Conservation (phyloP, 371 early-diverging fungal species). For the Thermomucor indicae-seudaticae region DNA sequence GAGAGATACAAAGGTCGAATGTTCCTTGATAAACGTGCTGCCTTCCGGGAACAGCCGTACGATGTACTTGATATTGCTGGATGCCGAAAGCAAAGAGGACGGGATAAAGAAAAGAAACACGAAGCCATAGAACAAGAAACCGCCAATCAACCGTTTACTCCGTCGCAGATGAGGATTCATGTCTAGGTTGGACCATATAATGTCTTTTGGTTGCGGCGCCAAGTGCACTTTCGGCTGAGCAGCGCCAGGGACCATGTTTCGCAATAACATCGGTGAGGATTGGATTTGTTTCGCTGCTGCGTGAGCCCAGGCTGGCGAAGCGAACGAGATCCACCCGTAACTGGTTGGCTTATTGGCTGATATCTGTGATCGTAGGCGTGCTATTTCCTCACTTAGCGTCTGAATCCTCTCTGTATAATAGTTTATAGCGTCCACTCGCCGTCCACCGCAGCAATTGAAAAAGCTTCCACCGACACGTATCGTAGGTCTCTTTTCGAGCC, state of each 20-base stretch:
- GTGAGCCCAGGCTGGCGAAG: constrained; percentile 60
- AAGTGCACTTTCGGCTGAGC: too few species aligned
- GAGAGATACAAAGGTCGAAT: constrained; percentile 51
- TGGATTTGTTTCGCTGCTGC: constrained; percentile 40
- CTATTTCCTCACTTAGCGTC: constrained; percentile 60
- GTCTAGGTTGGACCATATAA: constrained; percentile 77
- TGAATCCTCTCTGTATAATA: constrained; percentile 65
- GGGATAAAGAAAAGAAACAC: constrained; percentile 70
- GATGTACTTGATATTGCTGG: constrained; percentile 56
- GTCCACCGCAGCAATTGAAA: constrained; percentile 45
- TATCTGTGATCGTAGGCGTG: constrained; percentile 43
- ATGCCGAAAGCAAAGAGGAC: constrained; percentile 55
- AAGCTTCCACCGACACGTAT: constrained; percentile 32
- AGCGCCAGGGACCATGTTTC: background rate
- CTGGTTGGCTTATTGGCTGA: constrained; percentile 53
- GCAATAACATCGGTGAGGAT: constrained; percentile 10
- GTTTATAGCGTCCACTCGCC: constrained; percentile 75
- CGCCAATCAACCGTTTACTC: constrained; percentile 53
- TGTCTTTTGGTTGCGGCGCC: constrained; percentile 74
- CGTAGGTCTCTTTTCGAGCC: constrained; percentile 49
- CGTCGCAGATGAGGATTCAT: constrained; percentile 53
- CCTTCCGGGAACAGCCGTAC: constrained; percentile 49
- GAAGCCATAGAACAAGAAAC: constrained; percentile 52
- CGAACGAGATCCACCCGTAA: constrained; percentile 75
- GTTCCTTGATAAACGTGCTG: constrained; percentile 39